These are phyloP conservation scores for Fusarium siculi DNA, from an alignment of 2,329 filamentous ascomycete species.

Conservation along the genomic window DNA sequence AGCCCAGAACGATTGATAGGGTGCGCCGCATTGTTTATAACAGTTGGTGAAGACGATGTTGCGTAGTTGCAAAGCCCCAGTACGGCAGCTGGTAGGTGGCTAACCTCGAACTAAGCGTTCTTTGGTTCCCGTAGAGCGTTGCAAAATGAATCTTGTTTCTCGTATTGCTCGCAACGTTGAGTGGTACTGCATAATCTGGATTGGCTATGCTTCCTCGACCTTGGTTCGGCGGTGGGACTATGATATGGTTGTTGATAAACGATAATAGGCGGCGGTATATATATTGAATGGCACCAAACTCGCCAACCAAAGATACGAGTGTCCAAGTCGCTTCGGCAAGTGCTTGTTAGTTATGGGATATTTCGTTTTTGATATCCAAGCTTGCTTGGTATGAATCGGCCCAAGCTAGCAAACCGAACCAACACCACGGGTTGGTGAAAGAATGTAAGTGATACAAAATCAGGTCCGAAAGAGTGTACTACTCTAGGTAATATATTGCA, in stretches of 20 bases:
- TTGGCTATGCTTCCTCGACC: slow-evolving; percentile 18
- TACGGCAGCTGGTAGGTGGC: slow-evolving; percentile 21
- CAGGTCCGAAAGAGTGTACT: slow-evolving; percentile 35
- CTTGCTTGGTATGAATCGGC: slow-evolving; percentile 18
- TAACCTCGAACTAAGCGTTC: slow-evolving; percentile 28
- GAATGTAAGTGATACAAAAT: slow-evolving; percentile 28
- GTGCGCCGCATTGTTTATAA: slow-evolving; percentile 32
- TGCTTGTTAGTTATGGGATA: background rate
- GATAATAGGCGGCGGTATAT: background rate
- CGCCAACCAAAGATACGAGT: background rate
- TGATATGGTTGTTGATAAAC: slow-evolving; percentile 11
- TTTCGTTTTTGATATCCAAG: background rate
- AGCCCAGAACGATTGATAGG: slow-evolving; percentile 35
- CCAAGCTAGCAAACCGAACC: slow-evolving; percentile 8
- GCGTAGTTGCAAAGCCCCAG: slow-evolving; percentile 13
- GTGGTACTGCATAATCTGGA: slow-evolving; percentile 23
- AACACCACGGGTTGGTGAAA: slow-evolving; percentile 14
- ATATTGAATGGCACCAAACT: background rate
- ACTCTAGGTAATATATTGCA: slow-evolving; percentile 17
- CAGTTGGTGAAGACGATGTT: slow-evolving; percentile 4
- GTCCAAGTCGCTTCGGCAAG: background rate
- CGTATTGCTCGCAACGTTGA: slow-evolving; percentile 1
- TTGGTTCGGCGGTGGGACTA: background rate
- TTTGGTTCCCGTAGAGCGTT: slow-evolving; percentile 1
- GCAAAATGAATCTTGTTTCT: background rate